Evolutionary conservation across 2,329 filamentous ascomycete genomes (phyloP).

Genomic region (Arthrobotrys conoides): DNA sequence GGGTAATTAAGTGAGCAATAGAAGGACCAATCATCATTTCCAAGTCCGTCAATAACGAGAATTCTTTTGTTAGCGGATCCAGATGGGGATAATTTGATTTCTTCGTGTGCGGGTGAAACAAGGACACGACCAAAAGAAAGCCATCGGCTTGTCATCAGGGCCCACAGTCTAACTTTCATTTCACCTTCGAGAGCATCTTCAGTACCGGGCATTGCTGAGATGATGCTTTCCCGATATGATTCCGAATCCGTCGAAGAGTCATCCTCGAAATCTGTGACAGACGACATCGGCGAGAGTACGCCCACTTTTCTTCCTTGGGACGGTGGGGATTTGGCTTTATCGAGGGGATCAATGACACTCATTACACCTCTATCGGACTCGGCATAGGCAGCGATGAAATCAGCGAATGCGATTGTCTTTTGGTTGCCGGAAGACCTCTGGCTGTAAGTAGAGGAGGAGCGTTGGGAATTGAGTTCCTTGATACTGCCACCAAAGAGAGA

Average conservation of each 20-base stretch:
- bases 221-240: slow-evolving; percentile 63
- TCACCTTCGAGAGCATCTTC: slow-evolving; percentile 72
- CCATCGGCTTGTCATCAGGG: slow-evolving; percentile 90
- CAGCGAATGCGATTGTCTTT: slow-evolving; percentile 58
- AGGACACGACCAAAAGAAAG: slow-evolving; percentile 86
- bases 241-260: slow-evolving; percentile 54
- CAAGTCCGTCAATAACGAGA: slow-evolving; percentile 84
- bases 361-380: slow-evolving; percentile 52
- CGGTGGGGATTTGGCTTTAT: slow-evolving; percentile 61
- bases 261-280: slow-evolving; percentile 57
- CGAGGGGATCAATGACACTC: slow-evolving; percentile 60
- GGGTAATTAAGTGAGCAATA: slow-evolving; percentile 86
- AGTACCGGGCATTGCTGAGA: slow-evolving; percentile 65
- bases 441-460: slow-evolving; percentile 58
- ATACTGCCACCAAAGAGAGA: slow-evolving; percentile 48
- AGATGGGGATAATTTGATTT: slow-evolving; percentile 69
- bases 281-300: slow-evolving; percentile 54
- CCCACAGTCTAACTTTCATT: slow-evolving; percentile 82
- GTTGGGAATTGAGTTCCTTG: slow-evolving; percentile 53
- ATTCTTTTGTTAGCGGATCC: slow-evolving; percentile 73
- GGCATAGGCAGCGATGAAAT: slow-evolving; percentile 57
- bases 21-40: slow-evolving; percentile 91
- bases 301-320: slow-evolving; percentile 56
- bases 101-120: slow-evolving; percentile 83
- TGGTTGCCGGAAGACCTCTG: slow-evolving; percentile 57